Conservation (phyloP, 495 filamentous ascomycete species). For the Aspergillus heteromorphus region DNA sequence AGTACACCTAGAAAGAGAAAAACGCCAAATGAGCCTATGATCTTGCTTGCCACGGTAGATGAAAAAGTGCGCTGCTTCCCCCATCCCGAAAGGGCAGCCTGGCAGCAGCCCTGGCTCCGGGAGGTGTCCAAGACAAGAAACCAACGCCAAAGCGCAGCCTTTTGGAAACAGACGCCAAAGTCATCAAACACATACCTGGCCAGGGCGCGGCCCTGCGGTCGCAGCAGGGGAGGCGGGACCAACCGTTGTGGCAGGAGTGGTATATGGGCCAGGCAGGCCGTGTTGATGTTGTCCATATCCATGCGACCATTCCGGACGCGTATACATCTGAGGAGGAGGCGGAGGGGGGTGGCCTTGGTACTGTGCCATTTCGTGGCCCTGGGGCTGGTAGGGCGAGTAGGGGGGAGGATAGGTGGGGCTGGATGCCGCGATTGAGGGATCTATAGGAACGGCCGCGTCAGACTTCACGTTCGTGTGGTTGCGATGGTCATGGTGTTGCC, state of each 20-base stretch:
- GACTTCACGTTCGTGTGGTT: conserved; percentile 68
- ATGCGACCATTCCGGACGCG: conserved; percentile 77
- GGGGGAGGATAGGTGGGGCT: conserved; percentile 84
- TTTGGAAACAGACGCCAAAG: conserved; percentile 29
- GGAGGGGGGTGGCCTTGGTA: conserved; percentile 53
- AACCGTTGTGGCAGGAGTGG: conserved; percentile 55
- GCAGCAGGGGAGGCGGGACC: conserved; percentile 54
- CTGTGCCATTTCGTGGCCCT: conserved; percentile 74
- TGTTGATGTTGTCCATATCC: conserved; percentile 63
- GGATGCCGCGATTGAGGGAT: conserved; percentile 91
- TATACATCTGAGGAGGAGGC: conserved; percentile 60
- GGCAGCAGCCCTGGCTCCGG: conserved; percentile 15
- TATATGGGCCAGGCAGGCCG: conserved; percentile 58
- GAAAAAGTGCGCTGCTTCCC: conserved; percentile 29
- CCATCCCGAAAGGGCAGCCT: conserved; percentile 21
- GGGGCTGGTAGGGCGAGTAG: conserved; percentile 82
- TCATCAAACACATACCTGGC: conserved; percentile 64
- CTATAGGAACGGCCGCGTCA: conserved; percentile 97
- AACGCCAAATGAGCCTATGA: conserved; percentile 14
- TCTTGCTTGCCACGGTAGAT: conserved; percentile 9
- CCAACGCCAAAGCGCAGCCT: conserved; percentile 25
- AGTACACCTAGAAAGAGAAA: conserved; percentile 69
- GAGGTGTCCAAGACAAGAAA: conserved; percentile 29
- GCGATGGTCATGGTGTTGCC: conserved; percentile 60
- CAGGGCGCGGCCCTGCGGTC: conserved; percentile 56